Conservation (phyloP, 495 filamentous ascomycete genomes). For the Collariella sp. region DNA sequence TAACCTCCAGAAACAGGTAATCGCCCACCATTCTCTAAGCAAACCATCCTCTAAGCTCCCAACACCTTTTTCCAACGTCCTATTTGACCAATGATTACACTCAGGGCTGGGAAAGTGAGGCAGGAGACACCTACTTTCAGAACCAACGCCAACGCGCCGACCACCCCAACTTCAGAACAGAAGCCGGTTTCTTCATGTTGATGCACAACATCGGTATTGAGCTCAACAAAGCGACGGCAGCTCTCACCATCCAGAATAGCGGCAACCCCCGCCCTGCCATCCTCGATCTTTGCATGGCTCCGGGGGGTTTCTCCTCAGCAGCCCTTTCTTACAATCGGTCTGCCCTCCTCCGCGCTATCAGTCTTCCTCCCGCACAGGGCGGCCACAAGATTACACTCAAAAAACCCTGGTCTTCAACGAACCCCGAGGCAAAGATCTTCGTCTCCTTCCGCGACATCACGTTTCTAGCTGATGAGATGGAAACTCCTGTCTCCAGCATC, state of each 20-base stretch:
- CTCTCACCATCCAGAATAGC: background rate
- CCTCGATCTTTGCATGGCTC: conserved; percentile 52
- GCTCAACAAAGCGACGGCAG: background rate
- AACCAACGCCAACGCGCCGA: conserved; percentile 1
- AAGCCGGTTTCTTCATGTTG: background rate
- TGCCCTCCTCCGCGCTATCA: conserved; percentile 36
- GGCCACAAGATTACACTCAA: conserved; percentile 38
- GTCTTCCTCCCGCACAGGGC: conserved; percentile 31
- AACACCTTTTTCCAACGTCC: background rate
- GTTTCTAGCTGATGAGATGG: conserved; percentile 48
- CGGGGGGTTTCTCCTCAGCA: conserved; percentile 41
- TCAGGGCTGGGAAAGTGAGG: background rate
- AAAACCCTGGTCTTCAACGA: background rate
- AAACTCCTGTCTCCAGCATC: conserved; percentile 22
- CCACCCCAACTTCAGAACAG: background rate
- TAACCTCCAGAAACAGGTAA: background rate
- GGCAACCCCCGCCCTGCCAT: conserved; percentile 19
- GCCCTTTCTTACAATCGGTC: conserved; percentile 30
- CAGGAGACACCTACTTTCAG: background rate
- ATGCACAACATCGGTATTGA: conserved; percentile 1
- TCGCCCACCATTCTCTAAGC: background rate
- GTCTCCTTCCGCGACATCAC: conserved; percentile 43
- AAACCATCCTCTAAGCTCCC: background rate
- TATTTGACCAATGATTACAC: background rate
- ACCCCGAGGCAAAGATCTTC: conserved; percentile 1